A percentile compares a stretch with the other conserved stretches of the same genome.
phyloP scores from a whole-genome alignment of 2,329 filamentous ascomycete species.

The Aspergillus quadricinctus region DNA sequence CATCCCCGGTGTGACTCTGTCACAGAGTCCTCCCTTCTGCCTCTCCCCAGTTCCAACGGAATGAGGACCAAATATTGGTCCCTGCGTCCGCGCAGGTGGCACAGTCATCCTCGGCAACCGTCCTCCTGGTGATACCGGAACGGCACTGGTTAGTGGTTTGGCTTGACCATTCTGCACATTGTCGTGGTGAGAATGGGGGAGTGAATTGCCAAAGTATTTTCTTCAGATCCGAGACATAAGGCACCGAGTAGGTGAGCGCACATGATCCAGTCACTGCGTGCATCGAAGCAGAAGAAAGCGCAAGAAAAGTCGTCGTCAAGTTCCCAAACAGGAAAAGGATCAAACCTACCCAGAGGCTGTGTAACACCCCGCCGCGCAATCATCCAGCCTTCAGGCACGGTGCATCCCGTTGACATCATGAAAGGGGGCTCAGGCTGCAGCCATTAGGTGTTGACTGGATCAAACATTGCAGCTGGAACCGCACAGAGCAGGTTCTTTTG shows the following conservation, averaged over 20 bases:
- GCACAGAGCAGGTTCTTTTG: background rate
- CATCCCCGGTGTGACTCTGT: conserved; percentile 9
- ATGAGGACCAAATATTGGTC: conserved; percentile 23
- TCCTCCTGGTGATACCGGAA: conserved; percentile 6
- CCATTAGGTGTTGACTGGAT: background rate
- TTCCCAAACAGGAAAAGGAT: background rate
- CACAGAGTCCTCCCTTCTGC: background rate
- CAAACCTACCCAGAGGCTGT: background rate
- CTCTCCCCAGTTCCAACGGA: too few species aligned
- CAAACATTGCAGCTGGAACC: conserved; percentile 1
- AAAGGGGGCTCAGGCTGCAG: background rate
- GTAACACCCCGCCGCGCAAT: conserved; percentile 7
- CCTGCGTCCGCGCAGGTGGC: conserved; percentile 20
- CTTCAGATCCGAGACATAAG: too few species aligned
- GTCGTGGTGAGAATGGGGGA: background rate
- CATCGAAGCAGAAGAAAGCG: background rate
- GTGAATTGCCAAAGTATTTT: too few species aligned
- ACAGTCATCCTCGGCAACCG: conserved; percentile 23
- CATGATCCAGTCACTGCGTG: background rate
- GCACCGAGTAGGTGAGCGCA: too few species aligned
- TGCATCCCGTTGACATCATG: conserved; percentile 6
- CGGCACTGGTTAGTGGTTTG: conserved; percentile 18
- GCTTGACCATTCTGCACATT: conserved; percentile 10
- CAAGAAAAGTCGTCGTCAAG: background rate
- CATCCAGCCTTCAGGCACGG: background rate